These are phyloP conservation scores for Nothopassalora personata DNA, from an alignment of 2,329 filamentous ascomycete species.

Conservation along the genomic window DNA sequence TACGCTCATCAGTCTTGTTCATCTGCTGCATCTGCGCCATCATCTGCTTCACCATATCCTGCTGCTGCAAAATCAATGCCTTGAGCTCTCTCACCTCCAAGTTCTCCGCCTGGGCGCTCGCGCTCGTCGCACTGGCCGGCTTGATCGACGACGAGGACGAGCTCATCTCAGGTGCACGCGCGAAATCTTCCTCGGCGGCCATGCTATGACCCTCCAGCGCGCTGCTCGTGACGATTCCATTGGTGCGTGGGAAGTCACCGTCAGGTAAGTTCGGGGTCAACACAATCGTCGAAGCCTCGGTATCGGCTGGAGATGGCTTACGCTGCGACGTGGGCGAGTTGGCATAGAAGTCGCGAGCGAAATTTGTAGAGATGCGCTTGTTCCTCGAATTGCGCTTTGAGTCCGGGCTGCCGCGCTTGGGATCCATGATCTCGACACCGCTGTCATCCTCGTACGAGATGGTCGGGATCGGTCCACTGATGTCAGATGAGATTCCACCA, in stretches of 20 bases:
- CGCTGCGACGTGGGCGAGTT: not conserved
- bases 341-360: slow-evolving; percentile 24
- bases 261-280: slow-evolving; percentile 9
- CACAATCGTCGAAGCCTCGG: slow-evolving; percentile 12
- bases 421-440: slow-evolving; percentile 4
- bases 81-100: slow-evolving; percentile 5
- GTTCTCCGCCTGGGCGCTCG: not conserved
- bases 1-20: not conserved
- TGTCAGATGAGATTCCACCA: not conserved
- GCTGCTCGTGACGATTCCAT: not conserved
- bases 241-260: not conserved
- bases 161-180: not conserved
- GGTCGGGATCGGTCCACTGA: slow-evolving; percentile 2
- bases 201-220: not conserved
- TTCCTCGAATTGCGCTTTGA: not conserved
- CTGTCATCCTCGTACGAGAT: not conserved
- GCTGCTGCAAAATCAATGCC: slow-evolving; percentile 10
- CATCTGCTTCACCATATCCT: slow-evolving; percentile 13
- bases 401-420: not conserved
- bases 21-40: slow-evolving; percentile 14
- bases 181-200: slow-evolving; percentile 2
- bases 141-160: not conserved
- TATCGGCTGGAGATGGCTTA: not conserved
- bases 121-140: not conserved
- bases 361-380: slow-evolving; percentile 17